Conservation (phyloP, 345 rosid species). For the Psidium friedrichsthalianum region DNA sequence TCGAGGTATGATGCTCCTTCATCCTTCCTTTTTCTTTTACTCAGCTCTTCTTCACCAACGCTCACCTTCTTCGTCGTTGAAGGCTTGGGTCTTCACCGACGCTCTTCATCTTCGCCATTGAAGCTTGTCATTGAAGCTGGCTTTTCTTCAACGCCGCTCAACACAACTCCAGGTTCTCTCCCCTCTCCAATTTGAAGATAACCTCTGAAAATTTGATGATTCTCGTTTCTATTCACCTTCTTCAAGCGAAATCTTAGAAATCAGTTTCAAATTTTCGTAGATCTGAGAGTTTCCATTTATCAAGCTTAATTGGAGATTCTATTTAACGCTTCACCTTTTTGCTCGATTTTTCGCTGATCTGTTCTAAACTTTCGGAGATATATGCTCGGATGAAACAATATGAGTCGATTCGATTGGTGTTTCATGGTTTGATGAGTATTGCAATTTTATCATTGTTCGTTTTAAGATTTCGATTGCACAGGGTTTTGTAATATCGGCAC, state of each 20-base stretch:
- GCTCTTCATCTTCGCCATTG: neutral
- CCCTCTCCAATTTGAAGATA: neutral
- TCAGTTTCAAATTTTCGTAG: too few relatives aligned
- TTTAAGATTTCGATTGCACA: too few relatives aligned
- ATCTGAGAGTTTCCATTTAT: neutral
- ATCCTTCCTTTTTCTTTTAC: neutral
- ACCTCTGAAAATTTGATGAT: too few relatives aligned
- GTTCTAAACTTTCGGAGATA: fast-evolving
- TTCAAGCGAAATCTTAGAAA: too few relatives aligned
- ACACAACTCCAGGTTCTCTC: neutral
- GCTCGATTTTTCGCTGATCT: neutral
- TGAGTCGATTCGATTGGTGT: neutral
- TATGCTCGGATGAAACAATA: fast-evolving
- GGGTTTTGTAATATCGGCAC: too few relatives aligned
- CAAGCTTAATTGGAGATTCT: neutral
- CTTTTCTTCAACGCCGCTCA: neutral
- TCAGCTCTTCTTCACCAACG: neutral
- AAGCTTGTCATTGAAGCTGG: too few relatives aligned
- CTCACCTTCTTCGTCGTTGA: neutral
- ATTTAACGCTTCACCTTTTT: neutral
- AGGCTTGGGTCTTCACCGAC: neutral
- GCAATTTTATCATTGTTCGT: neutral
- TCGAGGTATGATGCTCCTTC: neutral
- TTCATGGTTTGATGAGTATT: neutral
- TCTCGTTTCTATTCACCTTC: too few relatives aligned